Base-by-base conservation (phyloP, 116 monocot genomes). In the Dioscorea cayenensis region DNA sequence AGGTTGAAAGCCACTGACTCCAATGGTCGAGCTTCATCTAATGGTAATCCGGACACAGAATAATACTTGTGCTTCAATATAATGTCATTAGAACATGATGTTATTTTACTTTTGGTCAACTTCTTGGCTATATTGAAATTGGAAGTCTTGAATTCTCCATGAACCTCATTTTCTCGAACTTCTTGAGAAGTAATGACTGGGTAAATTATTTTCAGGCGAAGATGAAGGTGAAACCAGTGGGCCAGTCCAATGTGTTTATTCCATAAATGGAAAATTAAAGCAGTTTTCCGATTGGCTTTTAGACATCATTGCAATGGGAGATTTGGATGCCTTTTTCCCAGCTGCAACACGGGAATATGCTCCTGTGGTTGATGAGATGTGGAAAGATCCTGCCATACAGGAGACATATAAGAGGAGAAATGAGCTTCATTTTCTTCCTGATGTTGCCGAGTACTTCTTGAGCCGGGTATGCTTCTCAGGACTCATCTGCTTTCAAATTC, bases 301-400 rank as follows among this genome's bases (percentile, higher is more conserved):
- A 43, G 95, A 92, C 73, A 92, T 95, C 71, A 87, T 95, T 73
- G 95, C 95, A 66, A 92, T 84, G 89, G 95, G 95, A 36, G 89
- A 92, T 64, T 77, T 95, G 55, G 95, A 95, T 74, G 87, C 95
- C 17, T 95, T 92, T 75, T 95, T 92, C 52, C 95, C 95, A 58
- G 92, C 95, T 19, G 92, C 95, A 65, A 95, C 95, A 69, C 85
- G 92, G 55, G 95, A 95, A 73, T 95, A 95, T 83, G 95, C 95
- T 76, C 92, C 89, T 38, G 70, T 87, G 66, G 92, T 89, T 75
- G 92, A 95, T 72, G 92, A 95, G 73, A 85, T 95, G 77, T 95
- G 92, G 95, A 89, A 68, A 71, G 89, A 92, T 82, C 81, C 80
- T 63, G 92, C 92, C 63, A 84, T 95, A 69, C 87, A 90, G 63